These are phyloP conservation scores for Euphorbia pulcherrima DNA, from an alignment of 345 rosid genomes.

Conservation along the genomic window DNA sequence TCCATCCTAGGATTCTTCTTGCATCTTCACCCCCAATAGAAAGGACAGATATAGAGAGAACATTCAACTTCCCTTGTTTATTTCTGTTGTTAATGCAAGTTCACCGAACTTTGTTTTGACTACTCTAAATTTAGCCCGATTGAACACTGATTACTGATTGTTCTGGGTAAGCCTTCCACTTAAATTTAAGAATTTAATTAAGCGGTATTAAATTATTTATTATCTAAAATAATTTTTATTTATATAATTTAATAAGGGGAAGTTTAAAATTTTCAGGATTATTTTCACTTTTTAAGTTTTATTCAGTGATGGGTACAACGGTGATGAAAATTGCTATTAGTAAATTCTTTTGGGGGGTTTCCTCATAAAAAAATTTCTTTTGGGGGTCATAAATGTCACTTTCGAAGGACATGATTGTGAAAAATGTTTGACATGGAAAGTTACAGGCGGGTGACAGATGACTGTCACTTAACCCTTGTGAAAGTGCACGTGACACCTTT, in stretches of 20 bases:
- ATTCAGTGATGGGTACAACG: too few species aligned
- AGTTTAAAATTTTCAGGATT: neutral
- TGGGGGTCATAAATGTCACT: neutral
- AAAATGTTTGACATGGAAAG: conserved; percentile 5
- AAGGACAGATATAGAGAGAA: neutral
- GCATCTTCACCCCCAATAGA: neutral
- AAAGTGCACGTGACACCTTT: conserved; percentile 9
- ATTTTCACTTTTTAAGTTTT: too few species aligned
- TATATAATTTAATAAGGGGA: neutral
- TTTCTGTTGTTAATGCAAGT: too few species aligned
- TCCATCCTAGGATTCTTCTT: conserved; percentile 4
- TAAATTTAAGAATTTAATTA: too few species aligned
- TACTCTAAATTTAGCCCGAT: too few species aligned
- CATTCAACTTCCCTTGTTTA: neutral
- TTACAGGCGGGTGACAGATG: conserved; percentile 2
- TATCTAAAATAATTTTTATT: too few species aligned
- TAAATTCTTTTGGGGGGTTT: neutral
- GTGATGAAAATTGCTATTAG: neutral
- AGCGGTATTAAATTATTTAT: too few species aligned
- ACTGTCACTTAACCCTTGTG: neutral
- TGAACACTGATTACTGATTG: too few species aligned
- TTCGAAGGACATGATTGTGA: neutral
- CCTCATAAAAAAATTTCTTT: neutral
- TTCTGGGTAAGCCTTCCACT: too few species aligned
- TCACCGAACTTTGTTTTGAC: too few species aligned